Percentiles rank a stretch among this genome's conserved stretches.
phyloP scores from a whole-genome alignment of 768 basidiomycete species.

The Tylopilus subfusipes region DNA sequence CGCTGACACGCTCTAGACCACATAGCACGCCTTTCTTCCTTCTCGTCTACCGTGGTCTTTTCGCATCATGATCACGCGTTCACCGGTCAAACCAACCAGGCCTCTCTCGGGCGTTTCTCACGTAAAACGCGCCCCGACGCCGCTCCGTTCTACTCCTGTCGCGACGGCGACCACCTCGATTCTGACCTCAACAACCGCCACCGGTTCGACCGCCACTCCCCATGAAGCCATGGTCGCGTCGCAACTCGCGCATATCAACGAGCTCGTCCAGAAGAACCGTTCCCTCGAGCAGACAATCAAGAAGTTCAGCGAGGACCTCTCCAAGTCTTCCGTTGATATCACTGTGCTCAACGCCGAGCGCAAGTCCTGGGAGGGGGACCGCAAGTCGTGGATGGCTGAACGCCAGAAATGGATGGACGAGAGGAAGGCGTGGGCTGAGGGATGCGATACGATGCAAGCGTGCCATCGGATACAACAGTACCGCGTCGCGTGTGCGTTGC shows the following conservation, averaged over 20 bases:
- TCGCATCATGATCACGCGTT: slow-evolving; percentile 27
- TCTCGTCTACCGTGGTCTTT: background rate
- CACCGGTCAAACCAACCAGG: slow-evolving; percentile 24
- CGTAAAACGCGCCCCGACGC: slow-evolving; percentile 20
- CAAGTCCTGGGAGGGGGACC: slow-evolving; percentile 25
- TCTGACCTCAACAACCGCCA: slow-evolving; percentile 27
- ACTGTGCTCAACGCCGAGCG: slow-evolving; percentile 43
- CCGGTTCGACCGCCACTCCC: slow-evolving; percentile 31
- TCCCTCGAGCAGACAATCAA: slow-evolving; percentile 59
- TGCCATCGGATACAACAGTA: slow-evolving; percentile 66
- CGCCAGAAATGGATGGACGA: slow-evolving; percentile 49
- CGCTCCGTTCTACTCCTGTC: slow-evolving; percentile 17
- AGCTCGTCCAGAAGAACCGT: slow-evolving; percentile 66
- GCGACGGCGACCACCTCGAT: slow-evolving; percentile 24
- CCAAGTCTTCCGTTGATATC: slow-evolving; percentile 27
- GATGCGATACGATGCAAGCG: slow-evolving; percentile 58
- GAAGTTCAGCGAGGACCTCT: slow-evolving; percentile 49
- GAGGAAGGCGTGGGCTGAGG: slow-evolving; percentile 56
- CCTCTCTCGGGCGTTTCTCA: slow-evolving; percentile 6
- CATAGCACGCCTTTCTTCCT: background rate
- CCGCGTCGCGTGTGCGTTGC: slow-evolving; percentile 49
- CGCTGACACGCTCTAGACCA: slow-evolving; percentile 3
- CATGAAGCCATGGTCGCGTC: slow-evolving; percentile 52
- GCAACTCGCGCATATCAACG: slow-evolving; percentile 66
- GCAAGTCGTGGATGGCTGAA: slow-evolving; percentile 22